A percentile compares a stretch with the other conserved stretches of the same genome.
These are phyloP conservation scores for Mycena latifolia DNA, from an alignment of 768 basidiomycete species.

Conservation along the genomic window DNA sequence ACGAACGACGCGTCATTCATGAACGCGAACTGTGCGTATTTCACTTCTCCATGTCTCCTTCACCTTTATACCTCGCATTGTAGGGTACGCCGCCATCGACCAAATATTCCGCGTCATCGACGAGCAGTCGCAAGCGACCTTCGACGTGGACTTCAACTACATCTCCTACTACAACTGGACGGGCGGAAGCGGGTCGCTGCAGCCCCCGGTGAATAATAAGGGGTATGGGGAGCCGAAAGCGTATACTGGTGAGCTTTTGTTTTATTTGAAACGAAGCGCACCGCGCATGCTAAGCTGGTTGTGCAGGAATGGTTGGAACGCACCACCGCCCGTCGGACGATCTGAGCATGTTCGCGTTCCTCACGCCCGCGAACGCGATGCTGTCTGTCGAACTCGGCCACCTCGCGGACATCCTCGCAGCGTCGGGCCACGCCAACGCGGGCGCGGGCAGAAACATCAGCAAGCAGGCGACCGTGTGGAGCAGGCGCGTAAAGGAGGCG, in stretches of 20 bases:
- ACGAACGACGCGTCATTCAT: constrained; percentile 81
- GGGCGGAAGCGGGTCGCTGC: constrained; percentile 72
- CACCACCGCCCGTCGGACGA: constrained; percentile 86
- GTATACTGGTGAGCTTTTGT: constrained; percentile 62
- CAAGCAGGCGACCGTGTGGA: constrained; percentile 67
- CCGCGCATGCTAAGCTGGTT: no score
- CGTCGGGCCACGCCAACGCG: constrained; percentile 46
- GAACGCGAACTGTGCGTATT: constrained; percentile 70
- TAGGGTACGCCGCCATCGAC: constrained; percentile 76
- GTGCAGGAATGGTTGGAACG: constrained; percentile 75
- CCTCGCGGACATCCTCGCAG: constrained; percentile 65
- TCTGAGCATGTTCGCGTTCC: constrained; percentile 76
- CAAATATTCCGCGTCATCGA: constrained; percentile 83
- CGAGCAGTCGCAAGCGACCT: constrained; percentile 81
- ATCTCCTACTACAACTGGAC: constrained; percentile 89
- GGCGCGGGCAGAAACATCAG: constrained; percentile 64
- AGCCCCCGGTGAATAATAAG: constrained; percentile 71
- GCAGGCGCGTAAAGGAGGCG: constrained; percentile 66
- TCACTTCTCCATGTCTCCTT: background rate
- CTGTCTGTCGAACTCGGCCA: constrained; percentile 78
- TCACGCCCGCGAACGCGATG: constrained; percentile 88
- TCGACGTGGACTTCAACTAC: constrained; percentile 78
- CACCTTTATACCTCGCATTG: no score
- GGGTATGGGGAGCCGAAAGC: constrained; percentile 85
- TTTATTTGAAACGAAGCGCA: no score